phyloP scores from a whole-genome alignment of 768 basidiomycete genomes.

The Boletus rubropictus region DNA sequence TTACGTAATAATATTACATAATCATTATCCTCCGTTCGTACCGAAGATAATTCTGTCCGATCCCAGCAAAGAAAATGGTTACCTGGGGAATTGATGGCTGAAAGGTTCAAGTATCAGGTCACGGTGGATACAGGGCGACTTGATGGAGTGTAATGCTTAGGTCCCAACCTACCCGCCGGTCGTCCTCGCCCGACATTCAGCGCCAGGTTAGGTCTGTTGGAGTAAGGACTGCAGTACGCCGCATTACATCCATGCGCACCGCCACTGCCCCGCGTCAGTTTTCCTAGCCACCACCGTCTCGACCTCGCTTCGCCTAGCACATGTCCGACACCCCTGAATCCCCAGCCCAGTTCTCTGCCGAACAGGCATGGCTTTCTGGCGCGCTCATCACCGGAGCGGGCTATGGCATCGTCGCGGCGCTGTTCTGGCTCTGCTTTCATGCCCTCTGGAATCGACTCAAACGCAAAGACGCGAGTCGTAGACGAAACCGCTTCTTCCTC shows the following conservation, averaged over 20 bases:
- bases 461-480: conserved; percentile 7
- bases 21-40: too few relatives aligned
- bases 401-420: conserved; percentile 24
- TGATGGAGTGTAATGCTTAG: too few relatives aligned
- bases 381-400: conserved; percentile 22
- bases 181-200: too few relatives aligned
- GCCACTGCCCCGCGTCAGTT: not conserved
- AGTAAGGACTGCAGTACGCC: too few relatives aligned
- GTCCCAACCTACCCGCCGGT: too few relatives aligned
- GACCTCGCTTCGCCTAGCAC: not conserved
- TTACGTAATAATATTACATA: conserved; percentile 20
- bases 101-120: too few relatives aligned
- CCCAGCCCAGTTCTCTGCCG: conserved; percentile 15
- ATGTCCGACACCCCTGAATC: conserved; percentile 20
- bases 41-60: too few relatives aligned
- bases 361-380: conserved; percentile 27
- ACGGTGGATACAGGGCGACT: too few relatives aligned
- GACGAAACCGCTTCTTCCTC: conserved; percentile 21
- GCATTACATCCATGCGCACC: too few relatives aligned
- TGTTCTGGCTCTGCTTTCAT: conserved; percentile 21
- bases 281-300: not conserved
- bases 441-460: conserved; percentile 17
- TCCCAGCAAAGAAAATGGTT: too few relatives aligned
- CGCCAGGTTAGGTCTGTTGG: too few relatives aligned
- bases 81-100: too few relatives aligned